A percentile compares a stretch with the other conserved stretches of the same genome.
Conservation (phyloP, 805 yeast species). For the Wickerhamiella alocasiicola region DNA sequence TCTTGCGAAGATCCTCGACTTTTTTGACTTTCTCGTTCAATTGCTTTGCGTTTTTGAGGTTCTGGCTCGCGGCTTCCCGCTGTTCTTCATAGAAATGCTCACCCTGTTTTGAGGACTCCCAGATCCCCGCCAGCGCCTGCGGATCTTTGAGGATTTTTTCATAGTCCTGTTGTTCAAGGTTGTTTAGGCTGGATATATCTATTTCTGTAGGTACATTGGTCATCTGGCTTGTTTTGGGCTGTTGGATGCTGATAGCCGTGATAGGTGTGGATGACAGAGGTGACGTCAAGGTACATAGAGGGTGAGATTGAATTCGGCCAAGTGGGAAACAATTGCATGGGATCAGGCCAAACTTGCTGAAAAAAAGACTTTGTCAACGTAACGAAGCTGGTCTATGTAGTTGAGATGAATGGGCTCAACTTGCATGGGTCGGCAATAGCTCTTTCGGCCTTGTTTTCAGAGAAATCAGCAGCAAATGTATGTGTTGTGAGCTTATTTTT, state of each 20-base stretch:
- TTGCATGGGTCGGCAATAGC: too few relatives aligned
- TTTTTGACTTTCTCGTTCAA: neutral
- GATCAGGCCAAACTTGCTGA: too few relatives aligned
- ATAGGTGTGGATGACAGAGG: neutral
- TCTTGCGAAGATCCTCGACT: constrained; percentile 20
- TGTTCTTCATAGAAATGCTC: constrained; percentile 21
- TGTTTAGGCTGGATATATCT: neutral
- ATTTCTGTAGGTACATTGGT: neutral
- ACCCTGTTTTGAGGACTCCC: constrained; percentile 20
- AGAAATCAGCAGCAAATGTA: too few relatives aligned
- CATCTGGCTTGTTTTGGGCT: neutral
- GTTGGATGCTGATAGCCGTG: neutral
- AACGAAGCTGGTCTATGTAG: too few relatives aligned
- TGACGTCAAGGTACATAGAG: neutral
- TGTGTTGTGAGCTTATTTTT: too few relatives aligned
- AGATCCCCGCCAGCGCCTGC: constrained; percentile 12
- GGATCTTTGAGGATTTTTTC: neutral
- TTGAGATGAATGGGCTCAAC: too few relatives aligned
- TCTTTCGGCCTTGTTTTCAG: too few relatives aligned
- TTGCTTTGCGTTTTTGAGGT: constrained; percentile 18
- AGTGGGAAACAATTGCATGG: too few relatives aligned
- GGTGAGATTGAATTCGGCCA: too few relatives aligned
- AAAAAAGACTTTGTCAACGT: too few relatives aligned
- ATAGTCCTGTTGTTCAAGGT: neutral
- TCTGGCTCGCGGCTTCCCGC: constrained; percentile 22